Evolutionary conservation across 768 basidiomycete species (phyloP).

Genomic region (Boletus speciosus): DNA sequence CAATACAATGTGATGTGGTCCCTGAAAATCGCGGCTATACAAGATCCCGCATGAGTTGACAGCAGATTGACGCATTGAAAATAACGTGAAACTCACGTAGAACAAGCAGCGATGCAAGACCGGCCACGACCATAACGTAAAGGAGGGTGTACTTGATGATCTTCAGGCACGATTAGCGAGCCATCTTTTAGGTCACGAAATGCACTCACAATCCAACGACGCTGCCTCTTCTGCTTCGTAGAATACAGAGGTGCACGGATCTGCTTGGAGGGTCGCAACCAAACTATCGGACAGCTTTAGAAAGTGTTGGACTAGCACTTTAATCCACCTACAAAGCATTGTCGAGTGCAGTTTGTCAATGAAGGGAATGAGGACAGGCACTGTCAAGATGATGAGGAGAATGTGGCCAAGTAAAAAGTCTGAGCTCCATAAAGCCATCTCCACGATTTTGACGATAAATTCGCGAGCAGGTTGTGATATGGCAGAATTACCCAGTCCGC

Average conservation of each 20-base stretch:
- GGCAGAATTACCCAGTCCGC: constrained; percentile 85
- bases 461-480: constrained; percentile 96
- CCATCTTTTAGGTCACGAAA: background rate
- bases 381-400: constrained; percentile 82
- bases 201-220: constrained; percentile 78
- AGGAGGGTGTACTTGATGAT: constrained; percentile 83
- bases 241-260: constrained; percentile 92
- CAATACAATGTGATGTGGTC: constrained; percentile 74
- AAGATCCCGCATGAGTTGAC: constrained; percentile 13
- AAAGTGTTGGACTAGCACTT: background rate
- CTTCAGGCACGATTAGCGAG: constrained; percentile 33
- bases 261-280: constrained; percentile 93
- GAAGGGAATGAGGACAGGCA: constrained; percentile 82
- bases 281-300: constrained; percentile 52
- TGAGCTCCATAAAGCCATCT: constrained; percentile 94
- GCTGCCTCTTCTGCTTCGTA: constrained; percentile 87
- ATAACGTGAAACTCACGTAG: constrained; percentile 56
- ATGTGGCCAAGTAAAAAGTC: constrained; percentile 89
- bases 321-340: constrained; percentile 70
- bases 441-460: constrained; percentile 97
- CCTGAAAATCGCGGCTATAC: constrained; percentile 75
- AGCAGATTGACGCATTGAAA: background rate
- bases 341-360: constrained; percentile 88
- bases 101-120: constrained; percentile 77
- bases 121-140: constrained; percentile 71